Evolutionary conservation across 2,329 filamentous ascomycete genomes (phyloP).

Genomic region (Fusarium poae): DNA sequence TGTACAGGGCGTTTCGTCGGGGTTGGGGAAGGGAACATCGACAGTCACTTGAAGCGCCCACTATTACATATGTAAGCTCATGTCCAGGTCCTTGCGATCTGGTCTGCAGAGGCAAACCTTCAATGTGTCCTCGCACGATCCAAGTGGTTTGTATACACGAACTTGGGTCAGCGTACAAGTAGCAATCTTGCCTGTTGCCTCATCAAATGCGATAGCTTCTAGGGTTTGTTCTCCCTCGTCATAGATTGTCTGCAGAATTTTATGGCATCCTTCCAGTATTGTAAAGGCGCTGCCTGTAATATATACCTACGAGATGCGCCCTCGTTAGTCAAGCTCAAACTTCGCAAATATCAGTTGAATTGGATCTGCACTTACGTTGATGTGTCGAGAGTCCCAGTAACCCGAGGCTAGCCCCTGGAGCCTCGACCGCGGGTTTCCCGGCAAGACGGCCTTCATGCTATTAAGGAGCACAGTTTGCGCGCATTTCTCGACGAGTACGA

Average conservation of each 20-base stretch:
- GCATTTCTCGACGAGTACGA: slow-evolving; percentile 39
- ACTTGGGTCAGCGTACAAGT: slow-evolving; percentile 75
- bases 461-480: slow-evolving; percentile 44
- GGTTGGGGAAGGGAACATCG: slow-evolving; percentile 53
- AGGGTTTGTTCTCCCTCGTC: slow-evolving; percentile 79
- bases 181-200: slow-evolving; percentile 86
- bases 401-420: slow-evolving; percentile 82
- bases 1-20: slow-evolving; percentile 55
- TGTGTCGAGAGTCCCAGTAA: slow-evolving; percentile 77
- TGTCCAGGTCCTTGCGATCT: slow-evolving; percentile 1
- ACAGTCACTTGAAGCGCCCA: slow-evolving; percentile 76
- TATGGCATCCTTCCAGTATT: slow-evolving; percentile 79
- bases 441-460: slow-evolving; percentile 83
- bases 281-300: slow-evolving; percentile 90
- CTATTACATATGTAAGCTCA: slow-evolving; percentile 55
- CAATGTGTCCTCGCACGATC: slow-evolving; percentile 75
- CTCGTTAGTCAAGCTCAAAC: slow-evolving; percentile 23
- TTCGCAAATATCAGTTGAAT: not conserved
- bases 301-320: slow-evolving; percentile 72
- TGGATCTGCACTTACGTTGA: slow-evolving; percentile 73
- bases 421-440: slow-evolving; percentile 81
- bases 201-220: slow-evolving; percentile 84
- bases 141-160: slow-evolving; percentile 83
- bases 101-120: slow-evolving; percentile 67
- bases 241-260: slow-evolving; percentile 90